Base-by-base conservation (phyloP, 192 early-diverging fungal species). In the Coemansia erecta region DNA sequence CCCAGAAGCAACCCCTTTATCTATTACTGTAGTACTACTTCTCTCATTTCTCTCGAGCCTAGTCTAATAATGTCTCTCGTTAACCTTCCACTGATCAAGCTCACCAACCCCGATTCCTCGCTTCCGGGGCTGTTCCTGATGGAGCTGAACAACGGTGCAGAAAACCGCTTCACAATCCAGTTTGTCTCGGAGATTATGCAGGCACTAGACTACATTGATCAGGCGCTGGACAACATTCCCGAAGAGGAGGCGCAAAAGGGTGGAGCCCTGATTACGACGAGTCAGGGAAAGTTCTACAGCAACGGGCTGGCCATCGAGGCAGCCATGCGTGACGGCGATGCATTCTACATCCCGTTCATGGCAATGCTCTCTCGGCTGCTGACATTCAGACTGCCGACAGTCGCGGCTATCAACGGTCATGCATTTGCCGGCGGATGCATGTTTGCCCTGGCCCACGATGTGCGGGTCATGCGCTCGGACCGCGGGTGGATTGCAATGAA, bases 351-450 rank as follows among this genome's bases (percentile, higher is more conserved):
- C 9, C 71, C 71, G 0, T 89, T 81, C 41, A 64, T 85, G 51
- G 53, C 48, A 13, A 72, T 91, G 74, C 81, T 91, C 2, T 77
- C 76, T 22, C 81, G 85, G 42, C 47, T 91, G 55, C 56, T 89
- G 37, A 82, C 85, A 3, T 89, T 87, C 63, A 68, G 82, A 14
- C 60, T 91, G 13, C 88, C 89, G 0, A 91, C 89, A 0, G 77
- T 91, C 23, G 89, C 89, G 4, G 88, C 88, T 9, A 65, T 91
- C 21, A 91, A 91, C 55, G 89, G 89, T 3, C 89, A 91, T 45
- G 86, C 89, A 15, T 91, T 91, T 77, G 89, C 89, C n/a, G 89
- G 89, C 53, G 89, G 89, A 13, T 89, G 83, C 67, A 82, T 81
- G 73, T 76, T 82, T 42, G 68, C 73, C 11, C 24, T 83, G 52